Conservation (phyloP, 23 red algal genomes). For the Gracilaria caudata region DNA sequence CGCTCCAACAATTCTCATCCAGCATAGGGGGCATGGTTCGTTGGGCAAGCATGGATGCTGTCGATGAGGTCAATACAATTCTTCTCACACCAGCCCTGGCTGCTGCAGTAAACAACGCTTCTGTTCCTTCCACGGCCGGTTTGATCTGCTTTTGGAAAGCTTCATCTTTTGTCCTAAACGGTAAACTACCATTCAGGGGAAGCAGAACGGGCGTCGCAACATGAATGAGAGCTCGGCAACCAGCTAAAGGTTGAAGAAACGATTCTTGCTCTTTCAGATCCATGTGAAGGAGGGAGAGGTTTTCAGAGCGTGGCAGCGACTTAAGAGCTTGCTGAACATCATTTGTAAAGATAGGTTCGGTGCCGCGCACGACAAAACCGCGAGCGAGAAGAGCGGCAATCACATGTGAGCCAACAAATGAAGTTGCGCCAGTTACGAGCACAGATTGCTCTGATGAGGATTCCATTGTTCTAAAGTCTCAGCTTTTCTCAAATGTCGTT, state of each 20-base stretch:
- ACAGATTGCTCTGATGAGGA: neutral
- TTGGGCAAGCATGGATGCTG: slow-evolving; percentile 29
- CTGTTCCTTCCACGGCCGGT: slow-evolving; percentile 35
- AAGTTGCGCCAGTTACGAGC: slow-evolving; percentile 25
- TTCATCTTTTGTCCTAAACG: slow-evolving; percentile 25
- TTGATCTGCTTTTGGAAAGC: slow-evolving; percentile 25
- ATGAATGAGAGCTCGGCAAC: slow-evolving; percentile 39
- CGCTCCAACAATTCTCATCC: slow-evolving; percentile 32
- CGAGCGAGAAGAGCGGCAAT: slow-evolving; percentile 33
- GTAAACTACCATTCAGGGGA: slow-evolving; percentile 5
- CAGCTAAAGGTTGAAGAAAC: slow-evolving; percentile 6
- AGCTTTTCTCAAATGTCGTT: neutral
- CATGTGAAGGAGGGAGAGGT: neutral
- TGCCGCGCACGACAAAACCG: slow-evolving; percentile 21
- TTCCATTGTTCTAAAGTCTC: neutral
- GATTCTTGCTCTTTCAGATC: slow-evolving; percentile 12
- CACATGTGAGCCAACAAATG: slow-evolving; percentile 27
- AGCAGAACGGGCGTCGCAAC: slow-evolving; percentile 22
- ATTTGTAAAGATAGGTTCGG: neutral
- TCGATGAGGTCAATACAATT: slow-evolving; percentile 24
- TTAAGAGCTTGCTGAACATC: slow-evolving; percentile 9
- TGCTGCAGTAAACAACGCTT: slow-evolving; percentile 14
- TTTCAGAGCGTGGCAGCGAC: slow-evolving; percentile 4
- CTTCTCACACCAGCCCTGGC: slow-evolving; percentile 21
- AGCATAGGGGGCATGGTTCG: neutral